These are phyloP conservation scores for Podosphaera xanthii DNA, from an alignment of 2,329 filamentous ascomycete species.

Conservation along the genomic window DNA sequence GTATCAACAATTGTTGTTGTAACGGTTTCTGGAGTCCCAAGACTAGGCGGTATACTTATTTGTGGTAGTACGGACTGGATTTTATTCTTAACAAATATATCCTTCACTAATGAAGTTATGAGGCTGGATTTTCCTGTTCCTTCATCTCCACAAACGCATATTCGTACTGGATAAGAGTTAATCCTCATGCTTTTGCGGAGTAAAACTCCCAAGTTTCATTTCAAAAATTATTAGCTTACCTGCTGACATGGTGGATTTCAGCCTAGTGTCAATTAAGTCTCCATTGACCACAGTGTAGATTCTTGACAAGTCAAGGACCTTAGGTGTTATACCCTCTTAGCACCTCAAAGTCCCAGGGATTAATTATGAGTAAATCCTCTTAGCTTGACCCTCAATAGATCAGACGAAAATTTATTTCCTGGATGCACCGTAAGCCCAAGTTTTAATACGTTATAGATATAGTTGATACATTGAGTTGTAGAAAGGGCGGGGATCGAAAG, in stretches of 20 bases:
- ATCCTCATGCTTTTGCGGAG: not conserved
- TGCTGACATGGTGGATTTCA: conserved; percentile 13
- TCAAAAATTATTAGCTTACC: conserved; percentile 7
- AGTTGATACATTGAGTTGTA: too few species aligned
- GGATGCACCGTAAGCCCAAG: too few species aligned
- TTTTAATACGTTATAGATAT: too few species aligned
- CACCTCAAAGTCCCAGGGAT: not conserved
- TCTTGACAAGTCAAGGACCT: not conserved
- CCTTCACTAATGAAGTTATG: conserved; percentile 88
- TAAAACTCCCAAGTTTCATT: not conserved
- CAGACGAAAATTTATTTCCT: not conserved
- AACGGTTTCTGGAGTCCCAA: conserved; percentile 87
- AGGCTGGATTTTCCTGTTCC: conserved; percentile 83
- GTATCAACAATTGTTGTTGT: conserved; percentile 96
- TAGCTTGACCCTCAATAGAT: not conserved
- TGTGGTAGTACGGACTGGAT: conserved; percentile 87
- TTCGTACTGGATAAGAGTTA: conserved; percentile 37
- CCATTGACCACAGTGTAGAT: not conserved
- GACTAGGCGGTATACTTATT: conserved; percentile 81
- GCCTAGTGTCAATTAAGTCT: conserved; percentile 15
- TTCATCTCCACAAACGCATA: conserved; percentile 93
- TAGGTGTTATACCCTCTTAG: not conserved
- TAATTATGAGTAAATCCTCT: not conserved
- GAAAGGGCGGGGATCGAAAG: too few species aligned
- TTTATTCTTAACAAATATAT: conserved; percentile 86